Percentiles rank a stretch among this genome's conserved stretches.
Evolutionary conservation across 2,329 filamentous ascomycete genomes (phyloP).

Genomic region (Torrubiellomyces zombiae): DNA sequence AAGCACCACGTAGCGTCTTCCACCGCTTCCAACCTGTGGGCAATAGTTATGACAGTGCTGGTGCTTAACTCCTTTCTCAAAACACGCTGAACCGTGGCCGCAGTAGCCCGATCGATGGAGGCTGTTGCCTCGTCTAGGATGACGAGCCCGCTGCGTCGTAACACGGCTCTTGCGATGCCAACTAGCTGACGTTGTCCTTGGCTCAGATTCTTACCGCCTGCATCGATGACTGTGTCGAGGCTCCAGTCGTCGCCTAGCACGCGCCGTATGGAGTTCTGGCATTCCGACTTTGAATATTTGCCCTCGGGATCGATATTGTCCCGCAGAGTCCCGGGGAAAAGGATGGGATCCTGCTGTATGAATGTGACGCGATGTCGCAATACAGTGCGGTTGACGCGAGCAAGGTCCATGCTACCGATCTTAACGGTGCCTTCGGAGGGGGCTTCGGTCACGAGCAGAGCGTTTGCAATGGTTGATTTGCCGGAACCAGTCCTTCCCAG

Average conservation of each 20-base stretch:
- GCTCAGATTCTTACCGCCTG: slow-evolving; percentile 43
- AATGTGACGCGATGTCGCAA: slow-evolving; percentile 43
- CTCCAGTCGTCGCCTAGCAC: slow-evolving; percentile 37
- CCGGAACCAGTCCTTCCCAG: slow-evolving; percentile 75
- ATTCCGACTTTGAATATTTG: slow-evolving; percentile 36
- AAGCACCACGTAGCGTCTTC: slow-evolving; percentile 38
- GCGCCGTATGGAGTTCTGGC: slow-evolving; percentile 34
- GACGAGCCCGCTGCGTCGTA: slow-evolving; percentile 42
- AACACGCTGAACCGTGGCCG: slow-evolving; percentile 38
- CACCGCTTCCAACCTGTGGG: slow-evolving; percentile 48
- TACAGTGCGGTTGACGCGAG: slow-evolving; percentile 33
- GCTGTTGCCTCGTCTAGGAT: slow-evolving; percentile 51
- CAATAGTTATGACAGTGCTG: slow-evolving; percentile 49
- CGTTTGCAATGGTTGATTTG: slow-evolving; percentile 60
- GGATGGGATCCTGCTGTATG: slow-evolving; percentile 46
- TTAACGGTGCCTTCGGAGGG: slow-evolving; percentile 32
- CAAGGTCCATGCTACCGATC: slow-evolving; percentile 37
- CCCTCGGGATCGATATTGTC: slow-evolving; percentile 54
- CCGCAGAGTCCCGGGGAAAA: slow-evolving; percentile 41
- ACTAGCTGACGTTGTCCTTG: slow-evolving; percentile 48
- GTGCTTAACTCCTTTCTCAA: slow-evolving; percentile 34
- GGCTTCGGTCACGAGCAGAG: slow-evolving; percentile 37
- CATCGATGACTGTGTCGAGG: slow-evolving; percentile 35
- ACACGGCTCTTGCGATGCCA: slow-evolving; percentile 40
- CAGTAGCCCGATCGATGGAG: slow-evolving; percentile 43